Base-by-base conservation (phyloP, 139 green algal species). In the Chlamydomonas applanata region DNA sequence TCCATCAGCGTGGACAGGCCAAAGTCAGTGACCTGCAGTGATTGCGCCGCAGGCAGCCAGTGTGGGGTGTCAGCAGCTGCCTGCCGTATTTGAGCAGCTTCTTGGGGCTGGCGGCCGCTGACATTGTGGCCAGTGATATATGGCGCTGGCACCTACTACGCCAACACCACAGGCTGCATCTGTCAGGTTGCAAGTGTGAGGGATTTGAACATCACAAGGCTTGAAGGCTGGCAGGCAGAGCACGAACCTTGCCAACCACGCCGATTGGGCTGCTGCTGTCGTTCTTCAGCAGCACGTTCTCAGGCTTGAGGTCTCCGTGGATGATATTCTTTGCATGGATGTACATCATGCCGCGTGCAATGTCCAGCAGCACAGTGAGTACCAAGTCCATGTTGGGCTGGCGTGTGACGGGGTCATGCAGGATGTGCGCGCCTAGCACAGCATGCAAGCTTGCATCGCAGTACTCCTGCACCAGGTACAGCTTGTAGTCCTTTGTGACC, bases 241-340 rank as follows among this genome's bases (percentile, higher is more conserved):
- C 13, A 62, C 53, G 20, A 25, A 74, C 52, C 56, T 75, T 75
- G 52, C n/a, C 69, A n/a, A 66, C 59, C 17, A 66, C 59, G 4
- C 59, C 59, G 59, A 66, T 66, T 20, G 59, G 59, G 25, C 20
- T 35, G 20, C 11, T 19, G n/a, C 20, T 35, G 14, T 66, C 59
- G n/a, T 66, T 66, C 69, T 40, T 67, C 25, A 75, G 69, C 35
- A 75, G 49, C 32, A 75, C 69, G 30, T 75, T 75, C 32, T 75
- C 56, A 22, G 69, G 40, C 53, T 54, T 64, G 3, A 75, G 33
- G 56, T 75, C 69, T 35, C 76, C 76, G 34, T 82, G 76, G 13
- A 76, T 75, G 36, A 82, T 71, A 1, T 60, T 70, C 44, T 70
- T 82, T 13, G 69, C 33, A 60, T 82, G 76, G 2, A 82, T 45